These are phyloP conservation scores for Hanseniaspora pseudoguilliermondii DNA, from an alignment of 805 yeast genomes.

Conservation along the genomic window DNA sequence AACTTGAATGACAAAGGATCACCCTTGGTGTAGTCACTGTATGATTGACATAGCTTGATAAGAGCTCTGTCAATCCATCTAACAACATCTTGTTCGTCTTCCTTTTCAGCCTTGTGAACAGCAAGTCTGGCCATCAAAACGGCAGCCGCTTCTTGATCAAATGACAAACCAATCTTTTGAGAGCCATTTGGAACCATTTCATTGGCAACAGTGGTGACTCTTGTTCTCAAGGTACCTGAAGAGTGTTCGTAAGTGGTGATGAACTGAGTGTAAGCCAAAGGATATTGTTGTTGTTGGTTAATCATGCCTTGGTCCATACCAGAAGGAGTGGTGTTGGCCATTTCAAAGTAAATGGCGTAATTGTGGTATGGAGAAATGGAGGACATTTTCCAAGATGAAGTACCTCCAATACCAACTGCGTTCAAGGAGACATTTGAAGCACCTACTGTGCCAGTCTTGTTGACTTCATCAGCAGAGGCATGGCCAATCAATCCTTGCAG, in stretches of 20 bases:
- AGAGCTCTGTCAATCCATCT: constrained; percentile 91
- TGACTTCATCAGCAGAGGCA: constrained; percentile 46
- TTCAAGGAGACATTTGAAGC: constrained; percentile 74
- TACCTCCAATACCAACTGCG: constrained; percentile 88
- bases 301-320: constrained; percentile 20
- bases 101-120: constrained; percentile 66
- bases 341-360: constrained; percentile 81
- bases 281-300: constrained; percentile 14
- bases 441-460: constrained; percentile 36
- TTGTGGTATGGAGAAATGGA: constrained; percentile 77
- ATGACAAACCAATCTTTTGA: constrained; percentile 47
- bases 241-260: constrained; percentile 89
- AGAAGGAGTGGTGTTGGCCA: constrained; percentile 32
- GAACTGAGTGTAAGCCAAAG: constrained; percentile 55
- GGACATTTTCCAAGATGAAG: constrained; percentile 78
- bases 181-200: constrained; percentile 42
- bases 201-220: constrained; percentile 75
- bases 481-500: constrained; percentile 90
- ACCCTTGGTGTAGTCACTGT: constrained; percentile 85
- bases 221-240: constrained; percentile 75
- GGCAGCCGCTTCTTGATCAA: constrained; percentile 97
- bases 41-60: constrained; percentile 79
- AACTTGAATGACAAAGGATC: constrained; percentile 72
- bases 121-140: constrained; percentile 86
- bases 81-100: constrained; percentile 84